Base-by-base conservation (phyloP, 805 yeast genomes). In the Candida ovalis region DNA sequence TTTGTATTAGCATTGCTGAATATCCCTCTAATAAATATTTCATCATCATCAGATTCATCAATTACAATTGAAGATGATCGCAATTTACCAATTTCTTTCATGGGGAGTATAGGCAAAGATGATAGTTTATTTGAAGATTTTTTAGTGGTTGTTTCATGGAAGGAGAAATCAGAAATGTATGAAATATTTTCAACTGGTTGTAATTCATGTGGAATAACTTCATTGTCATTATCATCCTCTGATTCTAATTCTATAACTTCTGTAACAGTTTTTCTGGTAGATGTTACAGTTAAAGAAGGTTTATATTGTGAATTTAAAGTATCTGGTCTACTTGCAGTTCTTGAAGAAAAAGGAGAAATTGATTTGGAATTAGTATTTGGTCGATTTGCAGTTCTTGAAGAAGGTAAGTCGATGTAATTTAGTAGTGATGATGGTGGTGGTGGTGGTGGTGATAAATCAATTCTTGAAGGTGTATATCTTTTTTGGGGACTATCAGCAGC, bases 231-330 rank as follows among this genome's bases (percentile, higher is more conserved):
- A 5, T 45, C 48, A n/a, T 33, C 45, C 3, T 49, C 53, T 2
- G 52, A 52, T 3, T 52, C 53, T 25, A 49, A 30, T 4, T 52
- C 44, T 23, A 52, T 49, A 8, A 49, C 38, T 21, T 52, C 55
- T 18, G 38, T n/a, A 21, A 5, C n/a, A 18, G 37, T 30, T 21
- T 15, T 13, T 6, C 6, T 13, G 3, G 15, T 40, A 24, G 30
- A 44, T 5, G 28, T 7, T 7, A 7, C 28, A 25, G 10, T n/a
- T n/a, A n/a, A n/a, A n/a, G n/a, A n/a, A n/a, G n/a, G n/a, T n/a
- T n/a, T n/a, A n/a, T n/a, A n/a, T n/a, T n/a, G n/a, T n/a, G n/a
- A n/a, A n/a, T n/a, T n/a, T n/a, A n/a, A n/a, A 15, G 36, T 15
- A 4, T 9, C 9, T 21, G 36, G 25, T 21, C 23, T 25, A 22